Conservation (phyloP, 2,329 filamentous ascomycete genomes). For the Aspergillus sp. region DNA sequence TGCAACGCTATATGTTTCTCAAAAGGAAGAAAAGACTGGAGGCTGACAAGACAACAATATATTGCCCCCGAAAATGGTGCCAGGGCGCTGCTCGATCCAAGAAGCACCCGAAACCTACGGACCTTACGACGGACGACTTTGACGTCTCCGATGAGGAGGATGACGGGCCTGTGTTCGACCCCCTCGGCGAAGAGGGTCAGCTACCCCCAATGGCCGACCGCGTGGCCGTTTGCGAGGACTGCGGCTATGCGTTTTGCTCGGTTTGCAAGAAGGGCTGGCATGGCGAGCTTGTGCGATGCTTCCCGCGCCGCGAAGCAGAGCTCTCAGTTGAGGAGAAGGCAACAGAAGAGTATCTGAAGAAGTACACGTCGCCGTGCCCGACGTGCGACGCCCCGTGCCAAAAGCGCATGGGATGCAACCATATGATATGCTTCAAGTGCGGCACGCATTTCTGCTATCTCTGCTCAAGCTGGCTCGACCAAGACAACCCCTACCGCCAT, state of each 20-base stretch:
- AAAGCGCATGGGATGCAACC: constrained; percentile 91
- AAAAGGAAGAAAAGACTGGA: constrained; percentile 92
- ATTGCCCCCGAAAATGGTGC: constrained; percentile 88
- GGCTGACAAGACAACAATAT: constrained; percentile 81
- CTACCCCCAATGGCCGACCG: constrained; percentile 51
- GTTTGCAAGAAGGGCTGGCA: constrained; percentile 80
- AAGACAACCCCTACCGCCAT: constrained; percentile 74
- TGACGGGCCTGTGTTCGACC: constrained; percentile 38
- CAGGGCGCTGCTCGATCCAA: constrained; percentile 75
- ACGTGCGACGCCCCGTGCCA: constrained; percentile 77
- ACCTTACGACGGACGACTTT: constrained; percentile 48
- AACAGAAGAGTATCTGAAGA: constrained; percentile 70
- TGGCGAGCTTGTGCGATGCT: constrained; percentile 69
- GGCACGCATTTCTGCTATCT: constrained; percentile 91
- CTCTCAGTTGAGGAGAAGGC: constrained; percentile 78
- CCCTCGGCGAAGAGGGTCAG: constrained; percentile 32
- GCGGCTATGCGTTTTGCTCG: constrained; percentile 77
- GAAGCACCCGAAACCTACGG: constrained; percentile 61
- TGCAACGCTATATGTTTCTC: constrained; percentile 77
- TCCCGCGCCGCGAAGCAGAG: constrained; percentile 55
- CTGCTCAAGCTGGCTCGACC: constrained; percentile 76
- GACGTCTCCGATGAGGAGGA: constrained; percentile 44
- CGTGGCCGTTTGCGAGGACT: constrained; percentile 79
- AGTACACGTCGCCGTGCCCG: constrained; percentile 79
- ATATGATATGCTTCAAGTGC: constrained; percentile 91